A percentile compares a stretch with the other conserved stretches of the same genome.
These are phyloP conservation scores for Curvularia sp. DNA, from an alignment of 2,329 filamentous ascomycete species.

Conservation along the genomic window DNA sequence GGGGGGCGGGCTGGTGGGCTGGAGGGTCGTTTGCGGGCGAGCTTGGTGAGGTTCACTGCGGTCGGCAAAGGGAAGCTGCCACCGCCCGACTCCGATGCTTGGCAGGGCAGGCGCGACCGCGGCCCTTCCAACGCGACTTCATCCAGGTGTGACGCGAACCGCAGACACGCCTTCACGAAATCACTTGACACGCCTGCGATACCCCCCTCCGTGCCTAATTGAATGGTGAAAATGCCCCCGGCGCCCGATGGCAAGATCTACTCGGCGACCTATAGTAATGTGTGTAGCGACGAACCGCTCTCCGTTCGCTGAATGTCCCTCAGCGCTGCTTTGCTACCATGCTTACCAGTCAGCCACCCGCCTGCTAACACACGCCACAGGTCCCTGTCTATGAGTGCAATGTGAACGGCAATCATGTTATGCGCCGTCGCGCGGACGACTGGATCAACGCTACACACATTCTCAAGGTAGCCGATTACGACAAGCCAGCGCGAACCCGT, in stretches of 20 bases:
- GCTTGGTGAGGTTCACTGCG: slow-evolving; percentile 25
- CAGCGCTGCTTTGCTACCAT: slow-evolving; percentile 1
- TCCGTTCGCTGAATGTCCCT: slow-evolving; percentile 1
- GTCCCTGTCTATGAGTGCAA: slow-evolving; percentile 96
- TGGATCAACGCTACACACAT: slow-evolving; percentile 99
- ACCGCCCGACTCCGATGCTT: slow-evolving; percentile 25
- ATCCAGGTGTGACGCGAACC: slow-evolving; percentile 17
- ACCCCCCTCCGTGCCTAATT: slow-evolving; percentile 11
- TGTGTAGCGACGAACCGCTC: slow-evolving; percentile 16
- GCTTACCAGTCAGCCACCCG: slow-evolving; percentile 14
- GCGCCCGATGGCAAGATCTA: slow-evolving; percentile 61
- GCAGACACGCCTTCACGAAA: slow-evolving; percentile 25
- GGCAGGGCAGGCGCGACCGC: slow-evolving; percentile 29
- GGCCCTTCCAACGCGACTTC: slow-evolving; percentile 28
- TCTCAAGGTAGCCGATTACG: slow-evolving; percentile 93
- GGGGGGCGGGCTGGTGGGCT: slow-evolving; percentile 15
- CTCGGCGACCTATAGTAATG: slow-evolving; percentile 70
- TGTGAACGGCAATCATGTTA: slow-evolving; percentile 88
- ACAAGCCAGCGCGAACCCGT: slow-evolving; percentile 92
- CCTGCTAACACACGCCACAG: slow-evolving; percentile 57
- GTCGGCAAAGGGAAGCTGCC: slow-evolving; percentile 28
- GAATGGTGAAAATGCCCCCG: slow-evolving; percentile 46
- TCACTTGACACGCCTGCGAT: slow-evolving; percentile 20
- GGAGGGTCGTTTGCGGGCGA: slow-evolving; percentile 18
- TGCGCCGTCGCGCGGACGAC: slow-evolving; percentile 90